Conservation (phyloP, 1,284 basidiomycete species). For the Anthracocystis panici-leucophaei region DNA sequence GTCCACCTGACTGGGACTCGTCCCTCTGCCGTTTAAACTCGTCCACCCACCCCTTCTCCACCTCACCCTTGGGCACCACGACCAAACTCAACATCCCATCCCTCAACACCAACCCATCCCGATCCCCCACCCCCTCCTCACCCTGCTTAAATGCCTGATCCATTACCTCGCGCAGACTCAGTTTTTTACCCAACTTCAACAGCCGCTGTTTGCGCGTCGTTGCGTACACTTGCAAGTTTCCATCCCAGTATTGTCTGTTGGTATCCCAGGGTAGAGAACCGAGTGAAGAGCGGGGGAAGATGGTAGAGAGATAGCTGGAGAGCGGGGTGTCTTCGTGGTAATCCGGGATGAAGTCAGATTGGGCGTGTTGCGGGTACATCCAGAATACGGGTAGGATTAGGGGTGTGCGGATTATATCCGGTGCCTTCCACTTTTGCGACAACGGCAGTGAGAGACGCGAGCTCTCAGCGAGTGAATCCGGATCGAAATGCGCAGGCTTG, state of each 20-base stretch:
- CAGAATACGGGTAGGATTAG: slow-evolving; percentile 89
- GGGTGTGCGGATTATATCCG: slow-evolving; percentile 72
- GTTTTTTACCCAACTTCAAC: slow-evolving; percentile 88
- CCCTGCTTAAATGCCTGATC: slow-evolving; percentile 72
- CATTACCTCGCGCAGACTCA: slow-evolving; percentile 83
- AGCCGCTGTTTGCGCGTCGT: slow-evolving; percentile 81
- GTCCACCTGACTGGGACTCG: no score
- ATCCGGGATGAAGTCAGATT: slow-evolving; percentile 86
- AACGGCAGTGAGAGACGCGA: slow-evolving; percentile 57
- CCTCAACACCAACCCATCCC: slow-evolving; percentile 85
- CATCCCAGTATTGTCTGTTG: slow-evolving; percentile 78
- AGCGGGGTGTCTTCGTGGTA: slow-evolving; percentile 90
- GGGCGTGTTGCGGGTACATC: slow-evolving; percentile 89
- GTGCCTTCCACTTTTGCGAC: slow-evolving; percentile 50
- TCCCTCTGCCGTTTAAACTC: slow-evolving; percentile 77
- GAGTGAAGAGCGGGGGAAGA: slow-evolving; percentile 79
- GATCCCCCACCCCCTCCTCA: slow-evolving; percentile 73
- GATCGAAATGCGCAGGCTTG: slow-evolving; percentile 73
- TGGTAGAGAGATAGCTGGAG: slow-evolving; percentile 79
- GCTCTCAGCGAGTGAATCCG: slow-evolving; percentile 61
- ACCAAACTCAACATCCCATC: slow-evolving; percentile 88
- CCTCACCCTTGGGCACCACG: slow-evolving; percentile 85
- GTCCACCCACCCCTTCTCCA: slow-evolving; percentile 84
- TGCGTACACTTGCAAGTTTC: slow-evolving; percentile 82
- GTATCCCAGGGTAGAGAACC: slow-evolving; percentile 82